Conservation (phyloP, 2,329 filamentous ascomycete genomes). For the Penicillium sp. region DNA sequence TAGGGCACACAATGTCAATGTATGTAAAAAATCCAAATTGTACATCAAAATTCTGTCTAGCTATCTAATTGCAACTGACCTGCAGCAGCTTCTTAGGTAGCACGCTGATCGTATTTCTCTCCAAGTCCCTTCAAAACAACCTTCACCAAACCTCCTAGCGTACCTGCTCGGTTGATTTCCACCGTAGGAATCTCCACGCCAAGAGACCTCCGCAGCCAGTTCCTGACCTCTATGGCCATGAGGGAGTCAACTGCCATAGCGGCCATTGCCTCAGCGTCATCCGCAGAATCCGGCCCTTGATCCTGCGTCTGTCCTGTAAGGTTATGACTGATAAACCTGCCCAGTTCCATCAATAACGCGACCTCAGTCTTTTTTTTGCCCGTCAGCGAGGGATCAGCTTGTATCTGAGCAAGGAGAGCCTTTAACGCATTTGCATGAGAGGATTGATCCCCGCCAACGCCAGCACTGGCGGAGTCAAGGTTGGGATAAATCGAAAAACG, state of each 20-base stretch:
- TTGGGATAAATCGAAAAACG: conserved; percentile 3
- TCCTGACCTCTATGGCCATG: conserved; percentile 25
- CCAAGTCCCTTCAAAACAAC: conserved; percentile 11
- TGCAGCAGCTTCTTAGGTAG: not conserved
- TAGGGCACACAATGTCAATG: too few relatives aligned
- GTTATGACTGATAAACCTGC: conserved; percentile 2
- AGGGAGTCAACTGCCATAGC: conserved; percentile 23
- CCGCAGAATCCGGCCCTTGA: not conserved
- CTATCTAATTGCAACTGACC: not conserved
- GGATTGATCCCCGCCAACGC: not conserved
- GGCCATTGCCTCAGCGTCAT: conserved; percentile 16
- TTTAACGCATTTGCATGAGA: not conserved
- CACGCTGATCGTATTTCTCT: conserved; percentile 8
- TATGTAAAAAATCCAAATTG: too few relatives aligned
- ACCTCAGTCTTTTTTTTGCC: not conserved
- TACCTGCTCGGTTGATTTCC: conserved; percentile 43
- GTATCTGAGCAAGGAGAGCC: not conserved
- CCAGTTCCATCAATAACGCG: not conserved
- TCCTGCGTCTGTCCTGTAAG: conserved; percentile 3
- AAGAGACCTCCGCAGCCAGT: conserved; percentile 20
- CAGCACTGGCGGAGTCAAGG: not conserved
- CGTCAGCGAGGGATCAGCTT: not conserved
- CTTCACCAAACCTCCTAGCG: conserved; percentile 10
- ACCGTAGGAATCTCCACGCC: conserved; percentile 38
- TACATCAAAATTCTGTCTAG: not conserved